Evolutionary conservation across 306 rosid species (phyloP), one percentile per base, ranked within the genome.

Genomic region (Oemleria cerasiformis): DNA sequence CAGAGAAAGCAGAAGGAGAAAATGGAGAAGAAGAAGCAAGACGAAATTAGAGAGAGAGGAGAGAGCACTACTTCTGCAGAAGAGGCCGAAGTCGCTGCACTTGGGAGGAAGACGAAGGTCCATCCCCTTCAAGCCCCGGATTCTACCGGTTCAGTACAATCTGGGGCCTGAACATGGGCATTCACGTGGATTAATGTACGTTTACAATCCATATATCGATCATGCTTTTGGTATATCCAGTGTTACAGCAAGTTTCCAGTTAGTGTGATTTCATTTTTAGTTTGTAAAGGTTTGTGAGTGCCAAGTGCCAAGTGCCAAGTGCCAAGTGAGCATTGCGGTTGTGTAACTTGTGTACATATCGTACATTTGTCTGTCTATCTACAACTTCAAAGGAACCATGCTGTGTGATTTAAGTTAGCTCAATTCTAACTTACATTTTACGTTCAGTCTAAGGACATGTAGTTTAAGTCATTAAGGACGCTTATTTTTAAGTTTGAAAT

Each of bases 1-100:
- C 68, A 69, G 45, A 84, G 78, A 68, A 76, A 63, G 17, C 81
- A 70, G 23, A 50, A 75, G 78, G 79, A 84, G 71, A 81, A 84
- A n/a, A 21, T 63, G 65, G 70, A 75, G 79, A 84, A 56, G 55
- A 84, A 49, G 73, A 76, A 75, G 53, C 70, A 65, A 16, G 63
- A 68, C 40, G 77, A 75, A 68, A 30, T 1, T 30, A 30, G 36
- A 30, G 36, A 30, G 36, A 30, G 36, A 30, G 3, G 36, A 30
- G 36, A 30, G 36, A 30, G 36, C 36, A 30, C 36, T 30, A 30
- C 36, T 30, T 68, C 36, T 36, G 10, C 6, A 6, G 51, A 20
- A 41, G 72, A 47, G 56, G 44, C 15, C 17, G 51, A 65, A 30
- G 77, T 23, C 42, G 53, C 72, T 63, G 23, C 66, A 30, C 15